Evolutionary conservation across 2,329 filamentous ascomycete species (phyloP), one percentile per base, ranked within the genome.

Genomic region (Pezicula carpinea): DNA sequence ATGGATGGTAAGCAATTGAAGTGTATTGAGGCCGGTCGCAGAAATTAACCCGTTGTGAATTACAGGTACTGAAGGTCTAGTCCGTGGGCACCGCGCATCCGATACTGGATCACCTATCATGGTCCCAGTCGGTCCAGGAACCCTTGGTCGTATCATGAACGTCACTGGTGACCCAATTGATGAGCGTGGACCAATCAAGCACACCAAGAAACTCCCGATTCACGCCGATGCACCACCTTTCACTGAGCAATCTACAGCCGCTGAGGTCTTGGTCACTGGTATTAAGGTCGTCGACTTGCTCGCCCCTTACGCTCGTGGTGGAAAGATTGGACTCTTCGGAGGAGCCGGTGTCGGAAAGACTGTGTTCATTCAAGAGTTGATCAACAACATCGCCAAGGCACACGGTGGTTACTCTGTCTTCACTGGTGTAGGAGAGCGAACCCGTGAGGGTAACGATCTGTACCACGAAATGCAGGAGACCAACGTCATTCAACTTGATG

Each of bases 391-490:
- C 70, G 93, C 93, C 77, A 97, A 97, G 85, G 93, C 93, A 65
- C 93, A 99, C 81, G 93, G 93, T 95, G 93, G 93, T 95, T 99
- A 95, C 88, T 99, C 93, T 62, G 93, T 99, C 72, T 99, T 99
- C 87, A 96, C 90, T 70, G 93, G 93, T 92, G 93, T 99, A 76
- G 93, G 93, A 73, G 93, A 99, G 87, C 92, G 93, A 82, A 99
- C 93, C 71, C 93, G 93, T 89, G 93, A 99, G 85, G 93, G 93
- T 83, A 99, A 99, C 85, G 93, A 99, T 85, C 76, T 99, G 82
- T 99, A 99, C 87, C 92, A 99, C 79, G 93, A 99, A 84, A 99
- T 99, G 93, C 93, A 97, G 82, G 92, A 99, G 80, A 99, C 93
- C 63, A 89, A 88, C 69, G 93, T 99, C 82, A 99, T 99, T 76